phyloP scores from a whole-genome alignment of 805 yeast species.

The Saturnispora sekii region DNA sequence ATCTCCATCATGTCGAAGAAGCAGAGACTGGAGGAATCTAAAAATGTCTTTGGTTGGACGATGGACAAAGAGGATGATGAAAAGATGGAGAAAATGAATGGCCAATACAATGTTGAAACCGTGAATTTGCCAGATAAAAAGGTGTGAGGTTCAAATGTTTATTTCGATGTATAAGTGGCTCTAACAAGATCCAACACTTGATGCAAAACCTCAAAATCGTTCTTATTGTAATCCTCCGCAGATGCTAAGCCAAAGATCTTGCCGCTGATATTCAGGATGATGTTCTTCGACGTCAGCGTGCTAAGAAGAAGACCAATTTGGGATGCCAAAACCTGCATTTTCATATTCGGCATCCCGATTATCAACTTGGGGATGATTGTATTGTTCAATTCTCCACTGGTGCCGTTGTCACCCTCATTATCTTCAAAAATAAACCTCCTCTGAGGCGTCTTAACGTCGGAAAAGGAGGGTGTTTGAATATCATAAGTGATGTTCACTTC shows the following conservation, averaged over 20 bases:
- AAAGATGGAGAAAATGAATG: slow-evolving; percentile 19
- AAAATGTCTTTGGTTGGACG: slow-evolving; percentile 29
- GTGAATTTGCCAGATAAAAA: slow-evolving; percentile 20
- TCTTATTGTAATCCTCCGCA: slow-evolving; percentile 23
- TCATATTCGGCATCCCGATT: slow-evolving; percentile 37
- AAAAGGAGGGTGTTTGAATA: slow-evolving; percentile 24
- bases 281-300: slow-evolving; percentile 28
- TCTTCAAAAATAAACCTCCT: slow-evolving; percentile 10
- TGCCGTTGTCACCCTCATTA: slow-evolving; percentile 23
- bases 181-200: slow-evolving; percentile 28
- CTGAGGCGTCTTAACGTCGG: slow-evolving; percentile 13
- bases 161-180: background rate
- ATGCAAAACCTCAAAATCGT: slow-evolving; percentile 34
- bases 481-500: slow-evolving; percentile 41
- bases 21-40: slow-evolving; percentile 29
- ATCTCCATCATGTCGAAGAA: slow-evolving; percentile 37
- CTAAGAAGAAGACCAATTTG: slow-evolving; percentile 38
- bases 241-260: slow-evolving; percentile 30
- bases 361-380: slow-evolving; percentile 24
- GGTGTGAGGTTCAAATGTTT: background rate
- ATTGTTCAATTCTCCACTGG: slow-evolving; percentile 16
- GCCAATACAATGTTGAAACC: slow-evolving; percentile 22
- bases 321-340: slow-evolving; percentile 37
- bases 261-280: slow-evolving; percentile 37
- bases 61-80: slow-evolving; percentile 24